A percentile compares a stretch with the other conserved stretches of the same genome.
Evolutionary conservation across 2,329 filamentous ascomycete species (phyloP).

Genomic region (Fusarium sambucinum): DNA sequence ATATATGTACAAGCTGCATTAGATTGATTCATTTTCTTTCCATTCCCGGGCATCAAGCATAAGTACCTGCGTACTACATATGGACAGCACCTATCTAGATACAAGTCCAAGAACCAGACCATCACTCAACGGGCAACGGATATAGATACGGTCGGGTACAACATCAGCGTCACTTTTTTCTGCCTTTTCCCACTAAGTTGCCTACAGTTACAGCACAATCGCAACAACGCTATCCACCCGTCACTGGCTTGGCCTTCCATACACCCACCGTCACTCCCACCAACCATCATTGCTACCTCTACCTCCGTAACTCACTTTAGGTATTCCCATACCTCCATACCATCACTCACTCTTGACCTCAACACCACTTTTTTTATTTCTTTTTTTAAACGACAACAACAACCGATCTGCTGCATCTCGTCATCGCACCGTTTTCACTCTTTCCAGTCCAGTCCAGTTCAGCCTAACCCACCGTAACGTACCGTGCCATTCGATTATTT

Average conservation of each 20-base stretch:
- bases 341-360: slow-evolving; percentile 32
- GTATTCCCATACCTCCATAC: slow-evolving; percentile 17
- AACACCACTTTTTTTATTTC: slow-evolving; percentile 41
- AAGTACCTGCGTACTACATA: slow-evolving; percentile 13
- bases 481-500: slow-evolving; percentile 12
- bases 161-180: slow-evolving; percentile 41
- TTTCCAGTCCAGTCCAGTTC: slow-evolving; percentile 4
- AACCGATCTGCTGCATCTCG: slow-evolving; percentile 34
- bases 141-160: slow-evolving; percentile 48
- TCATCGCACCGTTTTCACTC: slow-evolving; percentile 13
- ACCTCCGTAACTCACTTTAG: slow-evolving; percentile 16
- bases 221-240: slow-evolving; percentile 36
- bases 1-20: slow-evolving; percentile 20
- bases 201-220: slow-evolving; percentile 8
- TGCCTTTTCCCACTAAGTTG: slow-evolving; percentile 18
- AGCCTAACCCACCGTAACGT: neutral
- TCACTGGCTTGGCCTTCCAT: slow-evolving; percentile 13
- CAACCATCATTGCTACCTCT: slow-evolving; percentile 30
- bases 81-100: no score
- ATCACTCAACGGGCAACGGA: slow-evolving; percentile 26
- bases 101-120: neutral
- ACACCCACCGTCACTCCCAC: slow-evolving; percentile 45
- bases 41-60: neutral
- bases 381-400: slow-evolving; percentile 6
- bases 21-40: neutral